phyloP scores from a whole-genome alignment of 1,139 yeast genomes.

The Pichia sp. region DNA sequence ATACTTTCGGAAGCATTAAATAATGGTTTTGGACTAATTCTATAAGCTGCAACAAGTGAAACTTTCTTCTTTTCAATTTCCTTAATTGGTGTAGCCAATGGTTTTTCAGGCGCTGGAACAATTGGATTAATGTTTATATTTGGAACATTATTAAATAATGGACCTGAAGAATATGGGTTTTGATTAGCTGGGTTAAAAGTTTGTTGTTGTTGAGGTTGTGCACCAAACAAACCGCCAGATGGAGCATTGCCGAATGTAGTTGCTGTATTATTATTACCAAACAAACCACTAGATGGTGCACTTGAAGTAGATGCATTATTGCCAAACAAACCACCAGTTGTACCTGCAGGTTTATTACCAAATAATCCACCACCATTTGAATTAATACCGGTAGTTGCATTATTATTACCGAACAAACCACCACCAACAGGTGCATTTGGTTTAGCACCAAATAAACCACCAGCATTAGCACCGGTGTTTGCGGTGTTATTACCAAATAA shows the following conservation, averaged over 20 bases:
- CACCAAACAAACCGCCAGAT: conserved; percentile 33
- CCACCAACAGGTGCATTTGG: conserved; percentile 5
- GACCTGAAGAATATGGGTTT: conserved; percentile 55
- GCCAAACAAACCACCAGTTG: conserved; percentile 28
- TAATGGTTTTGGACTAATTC: conserved; percentile 48
- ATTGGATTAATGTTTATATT: conserved; percentile 26
- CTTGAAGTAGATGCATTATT: too few species aligned
- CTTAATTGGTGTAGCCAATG: conserved; percentile 42
- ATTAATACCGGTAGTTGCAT: conserved; percentile 5
- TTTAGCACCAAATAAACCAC: conserved; percentile 24
- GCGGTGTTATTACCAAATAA: conserved; percentile 20
- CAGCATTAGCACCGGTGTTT: conserved; percentile 3
- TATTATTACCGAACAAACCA: conserved; percentile 17
- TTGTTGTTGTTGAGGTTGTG: conserved; percentile 23
- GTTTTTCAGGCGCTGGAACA: conserved; percentile 38
- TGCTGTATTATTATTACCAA: conserved; percentile 20
- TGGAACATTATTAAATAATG: conserved; percentile 39
- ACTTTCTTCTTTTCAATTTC: conserved; percentile 53
- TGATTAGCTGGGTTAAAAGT: conserved; percentile 34
- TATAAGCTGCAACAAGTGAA: conserved; percentile 57
- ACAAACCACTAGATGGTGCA: conserved; percentile 19
- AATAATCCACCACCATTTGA: conserved; percentile 28
- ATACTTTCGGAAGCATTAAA: conserved; percentile 25
- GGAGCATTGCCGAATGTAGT: not conserved
- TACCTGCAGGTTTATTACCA: conserved; percentile 24